Base-by-base conservation (phyloP, 805 yeast species). In the Metschnikowia lachancei region DNA sequence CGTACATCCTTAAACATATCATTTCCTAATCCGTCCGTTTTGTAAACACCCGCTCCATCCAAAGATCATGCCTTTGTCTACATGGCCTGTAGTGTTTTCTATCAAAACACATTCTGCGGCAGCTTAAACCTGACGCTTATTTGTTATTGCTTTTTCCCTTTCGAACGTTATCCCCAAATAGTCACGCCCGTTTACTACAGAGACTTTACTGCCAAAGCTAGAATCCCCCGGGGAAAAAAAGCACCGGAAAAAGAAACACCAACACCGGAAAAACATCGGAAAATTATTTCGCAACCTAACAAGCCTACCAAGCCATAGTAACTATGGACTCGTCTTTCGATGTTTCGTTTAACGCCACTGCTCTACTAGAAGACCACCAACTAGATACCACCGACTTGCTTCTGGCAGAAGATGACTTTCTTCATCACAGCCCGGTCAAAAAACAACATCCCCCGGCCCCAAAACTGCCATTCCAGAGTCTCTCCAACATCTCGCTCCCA, bases 291-390 rank as follows among this genome's bases (percentile, higher is more conserved):
- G n/a, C n/a, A n/a, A n/a, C n/a, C n/a, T n/a, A n/a, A n/a, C n/a
- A n/a, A n/a, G n/a, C n/a, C n/a, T n/a, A n/a, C n/a, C n/a, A n/a
- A n/a, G n/a, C n/a, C n/a, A n/a, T n/a, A n/a, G n/a, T n/a, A n/a
- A 24, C 46, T 32, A 52, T 47, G 54, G 48, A 46, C 41, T 45
- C 55, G 37, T 50, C 57, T n/a, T 44, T 43, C 14, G 57, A 54
- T 24, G 33, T 47, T 36, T 54, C 58, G 34, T 53, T 53, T 35
- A 54, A 55, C 39, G 39, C 58, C 24, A 24, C 58, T 11, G 34
- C 34, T 11, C 58, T 55, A 49, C 55, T 53, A 52, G 55, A 53
- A 24, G 47, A 50, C 37, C 53, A 53, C 31, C 47, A 43, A 31
- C 46, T 53, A 26, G 49, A 45, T 33, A 37, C 53, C 28, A 36